Base-by-base conservation (phyloP, 805 yeast species). In the Vanderwaltozyma verrucispora region DNA sequence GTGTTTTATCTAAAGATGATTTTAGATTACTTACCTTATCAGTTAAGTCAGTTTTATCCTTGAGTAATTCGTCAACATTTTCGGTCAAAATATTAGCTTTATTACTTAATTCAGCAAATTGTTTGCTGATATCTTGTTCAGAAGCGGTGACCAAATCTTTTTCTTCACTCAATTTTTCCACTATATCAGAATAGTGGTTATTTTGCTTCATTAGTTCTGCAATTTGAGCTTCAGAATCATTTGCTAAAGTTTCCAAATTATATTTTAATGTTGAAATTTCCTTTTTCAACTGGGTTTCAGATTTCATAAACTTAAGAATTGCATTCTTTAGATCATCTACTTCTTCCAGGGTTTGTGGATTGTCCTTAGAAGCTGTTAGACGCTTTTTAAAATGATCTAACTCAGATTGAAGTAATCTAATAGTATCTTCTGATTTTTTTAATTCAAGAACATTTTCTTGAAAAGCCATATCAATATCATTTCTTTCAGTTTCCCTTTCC, bases 241-340 rank as follows among this genome's bases (percentile, higher is more conserved):
- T 63, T 26, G 66, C 59, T n/a, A 72, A 54, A 8, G 73, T 71
- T 42, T 77, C 85, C 32, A 75, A 59, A 42, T 77, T 80, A 44
- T 77, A 69, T 30, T 69, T 72, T 20, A 80, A 59, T 28, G 73
- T 73, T 36, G 82, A 79, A 45, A 80, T 67, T 35, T 74, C 77
- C 46, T 77, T 80, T 41, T 77, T 73, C 38, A 80, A 55, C 23
- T 71, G 74, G 1, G 85, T 76, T 54, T 85, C 94, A 28, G 66
- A 68, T 47, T 77, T 76, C 60, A 77, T 63, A 44, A 74, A 69
- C 38, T 65, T 63, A 27, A 69, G 65, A 28, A 84, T 52, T 33
- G 76, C 77, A 26, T 65, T 65, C 44, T 71, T 74, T 40, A 82
- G 53, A 35, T 64, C 62, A 36, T 71, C 68, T 35, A 80, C 62